Evolutionary conservation across 106 monocot species (phyloP).

Genomic region (Acorus gramineus): DNA sequence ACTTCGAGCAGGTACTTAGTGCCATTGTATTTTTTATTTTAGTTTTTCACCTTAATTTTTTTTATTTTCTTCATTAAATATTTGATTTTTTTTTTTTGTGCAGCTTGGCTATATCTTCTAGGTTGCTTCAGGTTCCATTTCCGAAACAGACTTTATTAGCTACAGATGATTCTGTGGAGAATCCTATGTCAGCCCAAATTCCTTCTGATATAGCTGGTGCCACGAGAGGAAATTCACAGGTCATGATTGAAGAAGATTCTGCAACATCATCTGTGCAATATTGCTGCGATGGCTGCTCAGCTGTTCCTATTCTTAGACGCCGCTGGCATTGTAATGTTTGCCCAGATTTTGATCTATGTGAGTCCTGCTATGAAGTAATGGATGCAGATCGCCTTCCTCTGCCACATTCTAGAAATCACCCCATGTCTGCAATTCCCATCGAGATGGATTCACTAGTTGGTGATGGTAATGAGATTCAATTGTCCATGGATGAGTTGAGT

Average conservation of each 20-base stretch:
- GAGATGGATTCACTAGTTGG: conserved; percentile 72
- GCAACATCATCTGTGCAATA: conserved; percentile 86
- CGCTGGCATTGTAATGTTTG: conserved; percentile 96
- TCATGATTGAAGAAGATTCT: conserved; percentile 89
- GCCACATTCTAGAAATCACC: conserved; percentile 88
- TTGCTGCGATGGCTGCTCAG: conserved; percentile 99
- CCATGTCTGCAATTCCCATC: conserved; percentile 94
- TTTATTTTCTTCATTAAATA: background rate
- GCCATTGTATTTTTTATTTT: background rate
- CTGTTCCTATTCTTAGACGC: conserved; percentile 87
- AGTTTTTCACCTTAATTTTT: background rate
- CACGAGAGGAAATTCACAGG: conserved; percentile 50
- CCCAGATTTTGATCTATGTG: conserved; percentile 97
- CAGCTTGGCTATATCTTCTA: conserved; percentile 99
- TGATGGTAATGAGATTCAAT: conserved; percentile 67
- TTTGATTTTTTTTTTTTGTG: conserved; percentile 11
- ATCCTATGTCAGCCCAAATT: conserved; percentile 20
- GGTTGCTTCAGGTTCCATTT: conserved; percentile 96
- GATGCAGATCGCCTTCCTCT: conserved; percentile 85
- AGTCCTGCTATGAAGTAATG: conserved; percentile 90
- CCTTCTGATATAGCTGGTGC: conserved; percentile 31
- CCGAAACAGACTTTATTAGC: conserved; percentile 91
- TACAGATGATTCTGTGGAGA: conserved; percentile 66
- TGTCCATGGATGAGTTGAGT: conserved; percentile 71
- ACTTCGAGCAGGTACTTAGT: conserved; percentile 74